phyloP scores from a whole-genome alignment of 495 filamentous ascomycete species.

The Pyrenula massariospora region DNA sequence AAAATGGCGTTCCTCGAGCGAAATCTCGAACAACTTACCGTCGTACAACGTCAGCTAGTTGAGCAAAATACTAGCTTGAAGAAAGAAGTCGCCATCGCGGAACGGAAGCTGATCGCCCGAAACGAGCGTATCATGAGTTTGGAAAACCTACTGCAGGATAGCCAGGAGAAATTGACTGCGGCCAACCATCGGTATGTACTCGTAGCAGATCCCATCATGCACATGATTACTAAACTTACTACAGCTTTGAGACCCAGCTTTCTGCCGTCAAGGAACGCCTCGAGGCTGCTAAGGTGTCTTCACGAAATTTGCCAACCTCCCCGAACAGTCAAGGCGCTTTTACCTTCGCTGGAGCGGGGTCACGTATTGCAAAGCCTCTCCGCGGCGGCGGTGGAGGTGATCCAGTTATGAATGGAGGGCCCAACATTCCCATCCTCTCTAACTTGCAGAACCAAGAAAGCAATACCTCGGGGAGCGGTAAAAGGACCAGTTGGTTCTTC shows the following conservation, averaged over 20 bases:
- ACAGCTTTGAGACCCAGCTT: slow-evolving; percentile 92
- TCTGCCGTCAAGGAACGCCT: slow-evolving; percentile 94
- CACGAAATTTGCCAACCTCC: slow-evolving; percentile 59
- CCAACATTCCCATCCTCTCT: neutral
- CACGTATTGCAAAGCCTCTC: slow-evolving; percentile 92
- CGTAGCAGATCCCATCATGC: neutral
- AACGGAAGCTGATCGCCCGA: slow-evolving; percentile 88
- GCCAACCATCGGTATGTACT: slow-evolving; percentile 82
- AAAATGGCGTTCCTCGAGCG: slow-evolving; percentile 99
- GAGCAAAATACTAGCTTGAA: slow-evolving; percentile 94
- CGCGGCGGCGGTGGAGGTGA: slow-evolving; percentile 64
- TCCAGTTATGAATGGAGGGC: slow-evolving; percentile 9
- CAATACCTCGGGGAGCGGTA: slow-evolving; percentile 2
- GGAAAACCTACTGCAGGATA: slow-evolving; percentile 86
- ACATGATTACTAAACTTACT: slow-evolving; percentile 5
- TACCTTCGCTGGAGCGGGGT: slow-evolving; percentile 60
- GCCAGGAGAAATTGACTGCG: slow-evolving; percentile 90
- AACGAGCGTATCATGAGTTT: slow-evolving; percentile 94
- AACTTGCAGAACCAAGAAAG: slow-evolving; percentile 2
- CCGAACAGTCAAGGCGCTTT: slow-evolving; percentile 52
- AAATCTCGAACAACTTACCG: slow-evolving; percentile 93
- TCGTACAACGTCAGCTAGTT: slow-evolving; percentile 92
- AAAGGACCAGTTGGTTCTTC: slow-evolving; percentile 17
- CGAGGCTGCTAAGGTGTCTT: slow-evolving; percentile 88
- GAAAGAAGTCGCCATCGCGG: slow-evolving; percentile 97